Percentiles rank a stretch among this genome's conserved stretches.
Conservation (phyloP, 768 basidiomycete species). For the Kwoniella pini region DNA sequence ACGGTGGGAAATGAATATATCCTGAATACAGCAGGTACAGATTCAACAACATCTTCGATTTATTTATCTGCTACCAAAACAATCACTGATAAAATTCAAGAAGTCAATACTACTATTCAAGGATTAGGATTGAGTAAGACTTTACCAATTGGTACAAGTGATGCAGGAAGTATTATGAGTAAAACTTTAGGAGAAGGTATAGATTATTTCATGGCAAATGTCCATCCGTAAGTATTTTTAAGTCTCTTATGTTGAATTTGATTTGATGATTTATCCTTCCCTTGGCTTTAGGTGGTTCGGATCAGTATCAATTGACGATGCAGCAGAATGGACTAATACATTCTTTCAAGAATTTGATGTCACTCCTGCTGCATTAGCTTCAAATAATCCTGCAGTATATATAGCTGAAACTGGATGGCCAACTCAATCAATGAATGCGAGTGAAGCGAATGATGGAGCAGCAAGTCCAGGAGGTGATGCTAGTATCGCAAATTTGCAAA, state of each 20-base stretch:
- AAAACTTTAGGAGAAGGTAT: conserved; percentile 61
- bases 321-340: conserved; percentile 75
- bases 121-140: conserved; percentile 63
- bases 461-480: conserved; percentile 62
- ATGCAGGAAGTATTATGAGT: conserved; percentile 85
- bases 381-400: conserved; percentile 76
- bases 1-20: conserved; percentile 93
- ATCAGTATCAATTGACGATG: conserved; percentile 65
- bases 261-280: too few relatives aligned
- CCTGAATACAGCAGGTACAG: conserved; percentile 60
- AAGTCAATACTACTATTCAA: conserved; percentile 56
- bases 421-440: conserved; percentile 45
- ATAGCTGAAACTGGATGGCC: conserved; percentile 83
- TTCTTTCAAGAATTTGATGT: conserved; percentile 73
- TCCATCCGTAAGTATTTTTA: conserved; percentile 71
- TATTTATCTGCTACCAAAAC: conserved; percentile 59
- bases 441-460: conserved; percentile 66
- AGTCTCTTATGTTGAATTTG: too few relatives aligned
- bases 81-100: conserved; percentile 66
- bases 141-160: conserved; percentile 74
- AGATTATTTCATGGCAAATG: conserved; percentile 68
- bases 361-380: conserved; percentile 59
- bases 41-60: conserved; percentile 35
- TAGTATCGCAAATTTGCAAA: conserved; percentile 59
- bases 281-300: conserved; percentile 82